Evolutionary conservation across 495 filamentous ascomycete species (phyloP).

Genomic region (Penicillium steckii): DNA sequence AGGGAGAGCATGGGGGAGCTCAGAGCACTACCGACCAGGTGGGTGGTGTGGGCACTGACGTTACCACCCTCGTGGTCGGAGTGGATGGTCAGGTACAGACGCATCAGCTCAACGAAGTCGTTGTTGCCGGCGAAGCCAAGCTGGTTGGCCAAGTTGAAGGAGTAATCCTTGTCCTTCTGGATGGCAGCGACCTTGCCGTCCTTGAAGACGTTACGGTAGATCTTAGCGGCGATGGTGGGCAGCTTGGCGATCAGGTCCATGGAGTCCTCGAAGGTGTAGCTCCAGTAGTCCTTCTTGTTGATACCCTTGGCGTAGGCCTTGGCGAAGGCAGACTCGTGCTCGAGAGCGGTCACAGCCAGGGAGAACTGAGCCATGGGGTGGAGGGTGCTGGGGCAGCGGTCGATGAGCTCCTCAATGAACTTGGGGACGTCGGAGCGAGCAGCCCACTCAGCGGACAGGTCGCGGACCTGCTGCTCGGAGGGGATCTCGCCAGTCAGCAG

Average conservation of each 20-base stretch:
- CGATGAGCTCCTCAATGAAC: constrained; percentile 98
- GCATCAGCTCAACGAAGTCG: constrained; percentile 97
- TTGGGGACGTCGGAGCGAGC: constrained; percentile 93
- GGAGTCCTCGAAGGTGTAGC: constrained; percentile 98
- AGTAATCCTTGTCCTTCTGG: constrained; percentile 98
- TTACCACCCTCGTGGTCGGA: constrained; percentile 99
- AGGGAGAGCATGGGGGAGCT: constrained; percentile 97
- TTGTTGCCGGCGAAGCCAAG: constrained; percentile 92
- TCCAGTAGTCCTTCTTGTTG: constrained; percentile 99
- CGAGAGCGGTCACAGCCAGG: constrained; percentile 92
- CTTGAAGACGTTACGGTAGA: constrained; percentile 99
- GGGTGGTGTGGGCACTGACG: constrained; percentile 96
- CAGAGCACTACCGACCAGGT: constrained; percentile 94
- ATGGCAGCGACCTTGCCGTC: constrained; percentile 95
- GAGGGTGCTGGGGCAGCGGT: constrained; percentile 96
- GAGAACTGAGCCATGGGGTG: constrained; percentile 99
- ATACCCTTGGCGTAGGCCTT: constrained; percentile 98
- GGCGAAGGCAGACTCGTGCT: constrained; percentile 95
- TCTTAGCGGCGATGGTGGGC: constrained; percentile 93
- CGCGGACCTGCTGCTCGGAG: constrained; percentile 94
- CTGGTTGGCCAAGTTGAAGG: constrained; percentile 98
- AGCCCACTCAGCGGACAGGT: constrained; percentile 97
- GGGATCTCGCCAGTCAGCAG: constrained; percentile 96
- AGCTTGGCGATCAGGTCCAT: constrained; percentile 99
- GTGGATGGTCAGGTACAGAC: constrained; percentile 98